Conservation (phyloP, 371 early-diverging fungal species). For the Actinomucor elegans region DNA sequence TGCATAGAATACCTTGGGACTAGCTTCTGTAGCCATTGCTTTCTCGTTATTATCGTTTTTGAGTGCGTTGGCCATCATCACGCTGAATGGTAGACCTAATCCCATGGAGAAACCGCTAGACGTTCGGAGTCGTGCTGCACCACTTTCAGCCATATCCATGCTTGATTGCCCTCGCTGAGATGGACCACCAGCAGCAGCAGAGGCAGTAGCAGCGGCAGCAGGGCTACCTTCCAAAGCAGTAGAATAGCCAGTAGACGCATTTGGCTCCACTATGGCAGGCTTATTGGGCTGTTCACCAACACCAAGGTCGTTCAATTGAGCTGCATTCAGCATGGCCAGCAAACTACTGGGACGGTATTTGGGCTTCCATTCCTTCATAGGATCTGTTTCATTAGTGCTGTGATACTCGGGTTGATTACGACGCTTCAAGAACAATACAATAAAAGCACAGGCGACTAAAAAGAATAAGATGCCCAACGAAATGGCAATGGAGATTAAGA, state of each 20-base stretch:
- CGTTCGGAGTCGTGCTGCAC: conserved; percentile 18
- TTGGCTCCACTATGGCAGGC: background rate
- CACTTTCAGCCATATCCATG: conserved; percentile 3
- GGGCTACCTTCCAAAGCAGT: conserved; percentile 8
- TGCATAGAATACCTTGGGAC: conserved; percentile 59
- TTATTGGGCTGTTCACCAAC: background rate
- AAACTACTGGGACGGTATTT: conserved; percentile 11
- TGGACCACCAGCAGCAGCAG: background rate
- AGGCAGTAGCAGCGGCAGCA: conserved; percentile 13
- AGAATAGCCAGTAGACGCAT: conserved; percentile 8
- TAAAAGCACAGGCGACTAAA: conserved; percentile 50
- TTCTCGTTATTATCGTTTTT: conserved; percentile 15
- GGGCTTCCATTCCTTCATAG: conserved; percentile 34
- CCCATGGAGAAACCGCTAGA: conserved; percentile 33
- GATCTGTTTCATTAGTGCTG: conserved; percentile 29
- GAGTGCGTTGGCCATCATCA: conserved; percentile 19
- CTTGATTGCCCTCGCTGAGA: conserved; percentile 3
- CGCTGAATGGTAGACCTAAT: conserved; percentile 27
- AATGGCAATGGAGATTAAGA: conserved; percentile 72
- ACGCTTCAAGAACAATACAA: conserved; percentile 30
- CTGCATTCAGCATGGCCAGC: conserved; percentile 14
- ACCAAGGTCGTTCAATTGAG: conserved; percentile 2
- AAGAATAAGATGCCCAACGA: conserved; percentile 68
- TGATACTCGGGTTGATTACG: conserved; percentile 12
- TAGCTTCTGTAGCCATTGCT: conserved; percentile 30